Evolutionary conservation across 495 filamentous ascomycete genomes (phyloP).

Genomic region (Lophiostoma macrostomum): DNA sequence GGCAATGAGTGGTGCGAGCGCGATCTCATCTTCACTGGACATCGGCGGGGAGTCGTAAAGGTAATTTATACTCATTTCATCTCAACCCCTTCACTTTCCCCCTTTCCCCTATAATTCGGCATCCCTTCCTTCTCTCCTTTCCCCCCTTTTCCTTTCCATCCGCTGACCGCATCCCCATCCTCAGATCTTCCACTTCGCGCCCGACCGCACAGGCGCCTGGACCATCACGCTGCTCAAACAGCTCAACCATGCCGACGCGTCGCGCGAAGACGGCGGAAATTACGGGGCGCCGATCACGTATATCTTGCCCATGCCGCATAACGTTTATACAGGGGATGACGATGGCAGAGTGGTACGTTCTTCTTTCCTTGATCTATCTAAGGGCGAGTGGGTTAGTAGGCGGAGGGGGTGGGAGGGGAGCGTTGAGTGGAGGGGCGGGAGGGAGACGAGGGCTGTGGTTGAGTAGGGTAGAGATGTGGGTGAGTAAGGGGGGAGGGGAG

Average conservation of each 20-base stretch:
- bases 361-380: constrained; percentile 24
- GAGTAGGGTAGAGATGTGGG: not conserved
- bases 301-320: constrained; percentile 75
- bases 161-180: not conserved
- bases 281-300: constrained; percentile 81
- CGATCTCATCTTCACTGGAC: constrained; percentile 83
- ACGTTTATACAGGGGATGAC: constrained; percentile 75
- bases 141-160: not conserved
- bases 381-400: not conserved
- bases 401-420: not conserved
- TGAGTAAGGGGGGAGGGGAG: not conserved
- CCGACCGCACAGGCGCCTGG: constrained; percentile 52
- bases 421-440: constrained; percentile 19
- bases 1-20: constrained; percentile 92
- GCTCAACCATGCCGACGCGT: constrained; percentile 77
- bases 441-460: constrained; percentile 2
- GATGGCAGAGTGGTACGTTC: constrained; percentile 30
- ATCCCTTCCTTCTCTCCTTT: not conserved
- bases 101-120: constrained; percentile 39
- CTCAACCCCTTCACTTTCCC: constrained; percentile 39
- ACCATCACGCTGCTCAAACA: constrained; percentile 65
- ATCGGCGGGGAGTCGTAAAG: constrained; percentile 79
- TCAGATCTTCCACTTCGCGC: constrained; percentile 56
- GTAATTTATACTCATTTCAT: constrained; percentile 34
- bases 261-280: constrained; percentile 69